phyloP scores from a whole-genome alignment of 2,329 filamentous ascomycete genomes.

The Pseudogymnoascus pannorum region DNA sequence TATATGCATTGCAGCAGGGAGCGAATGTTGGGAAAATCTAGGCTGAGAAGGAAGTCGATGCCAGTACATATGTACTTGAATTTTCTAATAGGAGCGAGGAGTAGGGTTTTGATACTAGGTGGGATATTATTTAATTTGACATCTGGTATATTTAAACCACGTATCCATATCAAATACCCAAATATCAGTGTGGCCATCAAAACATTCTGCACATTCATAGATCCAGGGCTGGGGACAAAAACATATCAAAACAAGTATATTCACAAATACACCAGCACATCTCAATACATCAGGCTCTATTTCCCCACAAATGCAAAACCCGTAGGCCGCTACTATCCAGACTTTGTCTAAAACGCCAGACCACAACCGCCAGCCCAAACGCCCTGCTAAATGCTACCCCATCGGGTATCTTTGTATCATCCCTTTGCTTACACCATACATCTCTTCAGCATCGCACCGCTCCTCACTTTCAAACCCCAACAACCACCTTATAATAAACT shows the following conservation, averaged over 20 bases:
- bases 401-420: background rate
- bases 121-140: background rate
- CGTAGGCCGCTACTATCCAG: constrained; percentile 8
- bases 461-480: background rate
- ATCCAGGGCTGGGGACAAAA: background rate
- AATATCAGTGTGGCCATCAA: background rate
- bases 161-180: background rate
- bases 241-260: background rate
- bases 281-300: constrained; percentile 1
- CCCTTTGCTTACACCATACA: constrained; percentile 6
- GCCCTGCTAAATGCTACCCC: constrained; percentile 4
- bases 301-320: constrained; percentile 4
- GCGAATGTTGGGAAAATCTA: background rate
- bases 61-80: background rate
- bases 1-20: background rate
- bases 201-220: background rate
- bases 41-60: background rate
- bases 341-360: constrained; percentile 8
- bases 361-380: constrained; percentile 7
- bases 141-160: background rate
- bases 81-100: background rate
- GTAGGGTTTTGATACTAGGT: background rate
- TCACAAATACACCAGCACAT: background rate
- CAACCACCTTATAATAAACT: background rate
- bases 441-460: background rate